These are phyloP conservation scores for Arthromyces matolae DNA, from an alignment of 768 basidiomycete genomes.

Conservation along the genomic window DNA sequence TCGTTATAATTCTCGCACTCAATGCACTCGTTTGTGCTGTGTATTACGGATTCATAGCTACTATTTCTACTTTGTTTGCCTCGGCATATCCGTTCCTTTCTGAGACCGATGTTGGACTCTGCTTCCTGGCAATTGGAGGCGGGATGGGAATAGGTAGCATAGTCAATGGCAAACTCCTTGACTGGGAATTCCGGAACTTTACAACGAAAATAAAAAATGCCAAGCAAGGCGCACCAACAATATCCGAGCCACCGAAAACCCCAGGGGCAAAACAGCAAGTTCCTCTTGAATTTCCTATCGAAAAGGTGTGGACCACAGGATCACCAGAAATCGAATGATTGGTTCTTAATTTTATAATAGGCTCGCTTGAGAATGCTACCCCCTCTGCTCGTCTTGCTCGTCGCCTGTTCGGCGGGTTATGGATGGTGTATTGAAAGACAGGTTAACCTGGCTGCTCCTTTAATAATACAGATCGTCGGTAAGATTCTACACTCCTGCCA, in stretches of 20 bases:
- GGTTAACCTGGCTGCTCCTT: constrained; percentile 48
- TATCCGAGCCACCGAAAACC: constrained; percentile 4
- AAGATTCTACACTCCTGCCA: too few species aligned
- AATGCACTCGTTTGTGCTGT: constrained; percentile 52
- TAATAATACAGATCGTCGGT: constrained; percentile 45
- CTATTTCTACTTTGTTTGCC: constrained; percentile 59
- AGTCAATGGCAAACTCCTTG: constrained; percentile 59
- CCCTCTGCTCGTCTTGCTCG: constrained; percentile 34
- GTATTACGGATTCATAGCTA: constrained; percentile 58
- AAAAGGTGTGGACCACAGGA: constrained; percentile 31
- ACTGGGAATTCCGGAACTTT: constrained; percentile 54
- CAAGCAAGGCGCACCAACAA: constrained; percentile 23
- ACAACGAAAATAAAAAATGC: constrained; percentile 28
- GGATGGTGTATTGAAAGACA: constrained; percentile 56
- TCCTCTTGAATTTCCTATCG: constrained; percentile 52
- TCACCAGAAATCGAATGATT: neutral
- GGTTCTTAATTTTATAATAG: constrained; percentile 15
- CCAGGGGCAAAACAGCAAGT: constrained; percentile 9
- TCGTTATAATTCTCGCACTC: constrained; percentile 48
- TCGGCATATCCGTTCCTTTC: constrained; percentile 54
- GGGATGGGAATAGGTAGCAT: constrained; percentile 63
- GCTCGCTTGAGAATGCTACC: constrained; percentile 51
- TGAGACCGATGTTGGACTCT: constrained; percentile 68
- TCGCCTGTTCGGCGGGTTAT: constrained; percentile 45
- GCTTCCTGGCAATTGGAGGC: constrained; percentile 72